These are phyloP conservation scores for Paraconiothyrium brasiliense DNA, from an alignment of 2,329 filamentous ascomycete species.

Conservation along the genomic window DNA sequence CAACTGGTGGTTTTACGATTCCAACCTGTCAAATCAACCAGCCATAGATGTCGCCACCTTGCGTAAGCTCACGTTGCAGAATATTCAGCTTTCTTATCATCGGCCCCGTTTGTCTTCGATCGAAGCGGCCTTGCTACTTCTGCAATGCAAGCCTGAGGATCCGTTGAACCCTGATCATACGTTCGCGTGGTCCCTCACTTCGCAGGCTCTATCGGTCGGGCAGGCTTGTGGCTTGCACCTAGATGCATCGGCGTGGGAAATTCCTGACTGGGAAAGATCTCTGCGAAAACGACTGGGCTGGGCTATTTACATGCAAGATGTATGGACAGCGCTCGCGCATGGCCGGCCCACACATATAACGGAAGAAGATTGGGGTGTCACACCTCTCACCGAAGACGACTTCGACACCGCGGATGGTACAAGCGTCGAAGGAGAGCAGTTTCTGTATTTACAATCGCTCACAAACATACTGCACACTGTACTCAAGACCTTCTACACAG, in stretches of 20 bases:
- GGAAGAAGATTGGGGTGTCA: constrained; percentile 9
- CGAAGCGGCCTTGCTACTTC: constrained; percentile 9
- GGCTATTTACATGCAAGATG: constrained; percentile 14
- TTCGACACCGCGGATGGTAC: background rate
- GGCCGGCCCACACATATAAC: constrained; percentile 13
- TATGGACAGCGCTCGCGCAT: constrained; percentile 9
- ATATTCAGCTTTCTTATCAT: constrained; percentile 1
- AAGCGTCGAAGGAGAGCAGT: background rate
- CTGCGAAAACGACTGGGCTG: constrained; percentile 13
- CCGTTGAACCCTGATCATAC: constrained; percentile 3
- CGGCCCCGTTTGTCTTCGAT: constrained; percentile 5
- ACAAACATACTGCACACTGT: constrained; percentile 5
- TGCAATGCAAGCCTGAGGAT: constrained; percentile 11
- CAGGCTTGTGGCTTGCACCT: constrained; percentile 9
- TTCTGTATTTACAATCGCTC: background rate
- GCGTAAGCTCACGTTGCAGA: background rate
- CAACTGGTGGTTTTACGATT: constrained; percentile 13
- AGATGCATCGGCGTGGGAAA: constrained; percentile 4
- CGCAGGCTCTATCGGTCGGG: constrained; percentile 3
- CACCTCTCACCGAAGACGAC: background rate
- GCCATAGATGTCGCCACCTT: background rate
- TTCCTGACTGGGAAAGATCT: constrained; percentile 11
- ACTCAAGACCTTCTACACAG: constrained; percentile 3
- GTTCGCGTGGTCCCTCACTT: constrained; percentile 4
- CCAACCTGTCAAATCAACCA: background rate